These are phyloP conservation scores for Yamadazyma sp. DNA, from an alignment of 1,139 yeast genomes.

Conservation along the genomic window DNA sequence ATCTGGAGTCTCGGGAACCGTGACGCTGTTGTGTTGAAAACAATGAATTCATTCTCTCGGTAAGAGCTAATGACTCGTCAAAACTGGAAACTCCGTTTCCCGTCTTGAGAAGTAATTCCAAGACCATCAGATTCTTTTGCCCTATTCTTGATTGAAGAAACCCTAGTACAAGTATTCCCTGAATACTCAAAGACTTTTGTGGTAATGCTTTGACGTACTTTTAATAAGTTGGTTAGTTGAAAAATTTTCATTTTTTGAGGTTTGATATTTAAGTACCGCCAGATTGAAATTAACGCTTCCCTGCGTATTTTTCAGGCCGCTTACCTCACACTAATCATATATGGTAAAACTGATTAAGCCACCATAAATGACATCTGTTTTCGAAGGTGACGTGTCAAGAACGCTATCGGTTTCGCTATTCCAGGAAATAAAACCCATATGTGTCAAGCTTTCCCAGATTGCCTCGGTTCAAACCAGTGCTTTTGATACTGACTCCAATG, in stretches of 20 bases:
- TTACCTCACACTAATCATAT: neutral
- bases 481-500: conserved; percentile 16
- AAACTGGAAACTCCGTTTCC: neutral
- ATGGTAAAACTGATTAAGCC: neutral
- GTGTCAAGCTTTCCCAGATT: conserved; percentile 30
- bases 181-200: conserved; percentile 3
- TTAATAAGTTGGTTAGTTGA: conserved; percentile 3
- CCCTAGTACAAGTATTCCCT: conserved; percentile 2
- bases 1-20: conserved; percentile 12
- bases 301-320: neutral
- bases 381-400: neutral
- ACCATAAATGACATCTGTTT: neutral
- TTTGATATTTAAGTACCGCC: neutral
- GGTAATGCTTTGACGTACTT: conserved; percentile 5
- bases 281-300: neutral
- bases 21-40: conserved; percentile 2
- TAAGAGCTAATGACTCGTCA: conserved; percentile 3
- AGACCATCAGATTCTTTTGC: conserved; percentile 19
- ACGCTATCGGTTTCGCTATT: conserved; percentile 32
- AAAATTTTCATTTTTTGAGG: conserved; percentile 6
- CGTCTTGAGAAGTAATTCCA: conserved; percentile 15
- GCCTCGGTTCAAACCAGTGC: conserved; percentile 16
- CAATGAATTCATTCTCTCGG: conserved; percentile 1
- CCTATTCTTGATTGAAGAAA: conserved; percentile 12
- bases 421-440: conserved; percentile 30